Base-by-base conservation (phyloP, 208 protist genomes). In the Leishmania braziliensis region DNA sequence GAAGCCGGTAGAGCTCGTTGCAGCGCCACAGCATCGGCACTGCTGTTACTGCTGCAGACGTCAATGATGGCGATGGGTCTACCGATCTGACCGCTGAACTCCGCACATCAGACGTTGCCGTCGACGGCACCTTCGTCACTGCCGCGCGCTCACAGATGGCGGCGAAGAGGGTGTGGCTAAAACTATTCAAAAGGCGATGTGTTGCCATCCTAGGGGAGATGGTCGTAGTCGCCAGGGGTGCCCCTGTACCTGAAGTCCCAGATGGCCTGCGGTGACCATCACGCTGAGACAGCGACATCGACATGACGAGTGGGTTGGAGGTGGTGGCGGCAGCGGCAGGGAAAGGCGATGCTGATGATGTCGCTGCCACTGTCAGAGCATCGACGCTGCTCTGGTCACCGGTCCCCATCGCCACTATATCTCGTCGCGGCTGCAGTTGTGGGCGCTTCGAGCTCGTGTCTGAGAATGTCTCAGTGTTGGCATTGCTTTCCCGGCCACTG, bases 161-260 rank as follows among this genome's bases (percentile, higher is more conserved):
- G 23, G 93, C 84, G 78, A 90, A 96, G 75, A 96, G 89, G 39
- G 88, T 84, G 72, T 79, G 84, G 76, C 85, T 76, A 79, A 95
- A 96, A 51, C 81, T 85, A 78, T 96, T 96, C 60, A 88, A 65
- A 54, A 96, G 93, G 39, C 93, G 93, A 84, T 96, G 93, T 36
- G 93, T 96, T 5, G 88, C 89, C 73, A 82, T 79, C 54, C 62
- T 77, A 12, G 79, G 50, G 5, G 75, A 69, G 1, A 60, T 56
- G 36, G 75, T 50, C n/a, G 51, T 20, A 6, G 78, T 75, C 51
- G 39, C 3, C 58, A 46, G 33, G 43, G 77, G 29, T 10, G 54
- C 0, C 36, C 3, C 65, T 29, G 70, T 9, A 60, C 36, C 48
- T 74, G 54, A 10, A 16, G 54, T 43, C 36, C 1, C 10, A 51